Evolutionary conservation across 2,329 filamentous ascomycete species (phyloP).

Genomic region (Pseudogymnoascus sp.): DNA sequence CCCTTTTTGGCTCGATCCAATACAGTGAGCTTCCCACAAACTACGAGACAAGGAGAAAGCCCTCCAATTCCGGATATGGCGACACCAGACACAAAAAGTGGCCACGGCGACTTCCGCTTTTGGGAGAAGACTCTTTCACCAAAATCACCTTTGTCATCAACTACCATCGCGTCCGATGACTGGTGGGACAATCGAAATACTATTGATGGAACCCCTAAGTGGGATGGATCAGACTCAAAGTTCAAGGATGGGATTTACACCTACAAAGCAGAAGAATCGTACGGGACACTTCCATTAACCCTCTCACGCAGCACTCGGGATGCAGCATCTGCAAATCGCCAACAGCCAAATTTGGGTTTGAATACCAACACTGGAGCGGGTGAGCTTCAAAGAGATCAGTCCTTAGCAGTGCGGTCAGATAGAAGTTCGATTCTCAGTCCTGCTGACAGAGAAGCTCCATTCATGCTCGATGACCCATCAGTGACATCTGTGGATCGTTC

Average conservation of each 20-base stretch:
- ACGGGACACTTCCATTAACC: not conserved
- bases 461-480: constrained; percentile 12
- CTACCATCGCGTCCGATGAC: constrained; percentile 27
- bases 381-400: not conserved
- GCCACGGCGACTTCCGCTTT: constrained; percentile 19
- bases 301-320: constrained; percentile 6
- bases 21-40: constrained; percentile 19
- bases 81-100: constrained; percentile 23
- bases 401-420: not conserved
- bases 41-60: constrained; percentile 13
- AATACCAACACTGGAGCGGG: not conserved
- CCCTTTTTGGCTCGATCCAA: constrained; percentile 47
- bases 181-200: constrained; percentile 32
- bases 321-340: not conserved
- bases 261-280: constrained; percentile 1
- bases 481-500: not conserved
- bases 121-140: constrained; percentile 30
- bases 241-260: constrained; percentile 5
- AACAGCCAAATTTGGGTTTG: not conserved
- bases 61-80: constrained; percentile 24
- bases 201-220: constrained; percentile 14
- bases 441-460: constrained; percentile 16
- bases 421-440: not conserved
- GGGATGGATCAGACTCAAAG: constrained; percentile 12
- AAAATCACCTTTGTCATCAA: constrained; percentile 23